A percentile compares a stretch with the other conserved stretches of the same genome.
phyloP scores from a whole-genome alignment of 441 rosid species.

The Syzygium malaccense region DNA sequence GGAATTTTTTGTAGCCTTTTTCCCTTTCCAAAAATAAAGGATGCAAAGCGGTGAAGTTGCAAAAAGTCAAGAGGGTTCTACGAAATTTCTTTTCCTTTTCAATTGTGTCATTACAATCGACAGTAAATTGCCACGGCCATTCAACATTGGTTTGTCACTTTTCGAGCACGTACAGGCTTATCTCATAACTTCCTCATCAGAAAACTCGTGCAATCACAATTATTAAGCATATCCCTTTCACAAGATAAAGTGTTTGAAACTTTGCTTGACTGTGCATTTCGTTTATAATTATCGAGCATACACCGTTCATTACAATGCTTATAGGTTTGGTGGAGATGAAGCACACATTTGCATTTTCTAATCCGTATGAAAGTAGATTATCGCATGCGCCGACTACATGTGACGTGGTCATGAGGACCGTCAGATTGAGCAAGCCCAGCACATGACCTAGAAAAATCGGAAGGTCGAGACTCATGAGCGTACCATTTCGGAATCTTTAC shows the following conservation, averaged over 20 bases:
- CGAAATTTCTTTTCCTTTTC: background rate
- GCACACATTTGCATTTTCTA: background rate
- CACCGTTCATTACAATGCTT: background rate
- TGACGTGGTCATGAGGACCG: background rate
- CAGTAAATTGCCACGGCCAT: background rate
- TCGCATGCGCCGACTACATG: background rate
- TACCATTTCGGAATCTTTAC: background rate
- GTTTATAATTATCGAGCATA: background rate
- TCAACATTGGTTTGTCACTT: background rate
- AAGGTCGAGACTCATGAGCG: background rate
- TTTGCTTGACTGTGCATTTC: background rate
- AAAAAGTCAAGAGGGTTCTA: background rate
- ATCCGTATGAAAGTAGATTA: background rate
- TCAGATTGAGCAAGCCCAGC: background rate
- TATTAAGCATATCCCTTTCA: background rate
- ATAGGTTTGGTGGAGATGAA: background rate
- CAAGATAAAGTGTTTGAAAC: background rate
- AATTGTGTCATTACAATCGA: background rate
- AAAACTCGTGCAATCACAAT: background rate
- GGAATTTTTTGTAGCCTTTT: too few species aligned
- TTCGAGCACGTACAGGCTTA: background rate
- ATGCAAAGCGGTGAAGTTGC: background rate
- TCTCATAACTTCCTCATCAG: background rate
- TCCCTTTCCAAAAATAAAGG: background rate
- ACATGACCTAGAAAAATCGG: background rate